Evolutionary conservation across 2,329 filamentous ascomycete genomes (phyloP).

Genomic region (Verticillium nonalfalfae): DNA sequence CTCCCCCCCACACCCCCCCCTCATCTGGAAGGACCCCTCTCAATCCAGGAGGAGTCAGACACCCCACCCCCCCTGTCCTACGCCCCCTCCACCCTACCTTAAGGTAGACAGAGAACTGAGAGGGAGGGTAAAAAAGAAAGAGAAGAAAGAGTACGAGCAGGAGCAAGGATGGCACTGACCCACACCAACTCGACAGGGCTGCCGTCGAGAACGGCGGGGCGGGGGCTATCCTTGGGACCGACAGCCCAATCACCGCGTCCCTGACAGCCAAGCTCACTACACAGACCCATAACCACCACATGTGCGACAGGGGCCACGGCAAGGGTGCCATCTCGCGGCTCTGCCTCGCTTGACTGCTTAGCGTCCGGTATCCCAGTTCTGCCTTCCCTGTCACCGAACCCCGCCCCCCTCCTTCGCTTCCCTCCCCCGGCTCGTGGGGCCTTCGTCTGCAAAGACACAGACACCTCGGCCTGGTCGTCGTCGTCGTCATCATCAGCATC

Average conservation of each 20-base stretch:
- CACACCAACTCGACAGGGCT: conserved; percentile 8
- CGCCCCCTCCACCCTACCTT: too few species aligned
- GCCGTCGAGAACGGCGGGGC: conserved; percentile 10
- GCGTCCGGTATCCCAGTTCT: conserved; percentile 7
- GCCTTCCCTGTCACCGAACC: background rate
- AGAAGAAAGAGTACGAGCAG: too few species aligned
- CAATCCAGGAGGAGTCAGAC: background rate
- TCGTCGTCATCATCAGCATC: too few species aligned
- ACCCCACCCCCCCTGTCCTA: too few species aligned
- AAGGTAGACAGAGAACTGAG: too few species aligned
- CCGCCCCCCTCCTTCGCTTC: background rate
- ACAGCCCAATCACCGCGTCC: background rate
- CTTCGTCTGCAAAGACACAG: too few species aligned
- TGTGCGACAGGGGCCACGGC: conserved; percentile 9
- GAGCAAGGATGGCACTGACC: background rate
- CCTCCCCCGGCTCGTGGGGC: background rate
- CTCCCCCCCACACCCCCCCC: too few species aligned
- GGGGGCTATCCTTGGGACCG: background rate
- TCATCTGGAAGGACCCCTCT: too few species aligned
- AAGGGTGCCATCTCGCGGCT: conserved; percentile 13
- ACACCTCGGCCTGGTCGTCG: too few species aligned
- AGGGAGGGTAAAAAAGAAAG: too few species aligned
- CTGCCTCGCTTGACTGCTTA: conserved; percentile 15
- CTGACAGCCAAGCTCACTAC: background rate
- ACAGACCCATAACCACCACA: conserved; percentile 7